These are phyloP conservation scores for Yarrowia sp. DNA, from an alignment of 805 yeast species.

Conservation along the genomic window DNA sequence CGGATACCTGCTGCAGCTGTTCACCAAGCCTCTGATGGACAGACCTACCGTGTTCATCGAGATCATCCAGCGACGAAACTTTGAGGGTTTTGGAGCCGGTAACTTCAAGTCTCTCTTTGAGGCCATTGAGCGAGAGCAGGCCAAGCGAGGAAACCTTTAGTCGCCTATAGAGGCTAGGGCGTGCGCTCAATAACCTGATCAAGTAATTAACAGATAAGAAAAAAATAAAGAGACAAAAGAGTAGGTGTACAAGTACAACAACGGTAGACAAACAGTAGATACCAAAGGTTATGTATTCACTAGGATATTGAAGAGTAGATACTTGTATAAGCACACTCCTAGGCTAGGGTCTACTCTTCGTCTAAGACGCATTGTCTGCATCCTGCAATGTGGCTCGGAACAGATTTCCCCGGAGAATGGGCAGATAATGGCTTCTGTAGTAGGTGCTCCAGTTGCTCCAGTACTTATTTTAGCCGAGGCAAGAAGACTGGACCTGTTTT, in stretches of 20 bases:
- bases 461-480: background rate
- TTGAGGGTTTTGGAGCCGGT: constrained; percentile 89
- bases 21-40: constrained; percentile 76
- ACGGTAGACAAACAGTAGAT: too few species aligned
- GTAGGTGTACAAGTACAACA: too few species aligned
- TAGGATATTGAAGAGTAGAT: background rate
- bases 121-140: constrained; percentile 80
- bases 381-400: background rate
- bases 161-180: background rate
- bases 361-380: too few species aligned
- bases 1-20: constrained; percentile 81
- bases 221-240: background rate
- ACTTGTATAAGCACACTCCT: background rate
- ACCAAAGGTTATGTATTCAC: background rate
- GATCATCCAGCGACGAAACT: constrained; percentile 78
- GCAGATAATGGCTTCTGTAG: background rate
- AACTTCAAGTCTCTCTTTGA: constrained; percentile 84
- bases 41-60: constrained; percentile 85
- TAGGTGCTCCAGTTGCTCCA: background rate
- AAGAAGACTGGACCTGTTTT: background rate
- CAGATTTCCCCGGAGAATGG: constrained; percentile 8
- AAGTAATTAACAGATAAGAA: constrained; percentile 1
- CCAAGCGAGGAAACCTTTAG: constrained; percentile 64
- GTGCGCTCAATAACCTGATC: constrained; percentile 19
- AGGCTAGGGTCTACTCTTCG: too few species aligned